These are phyloP conservation scores for Leishmania turanica DNA, from an alignment of 208 protist genomes.

Conservation along the genomic window DNA sequence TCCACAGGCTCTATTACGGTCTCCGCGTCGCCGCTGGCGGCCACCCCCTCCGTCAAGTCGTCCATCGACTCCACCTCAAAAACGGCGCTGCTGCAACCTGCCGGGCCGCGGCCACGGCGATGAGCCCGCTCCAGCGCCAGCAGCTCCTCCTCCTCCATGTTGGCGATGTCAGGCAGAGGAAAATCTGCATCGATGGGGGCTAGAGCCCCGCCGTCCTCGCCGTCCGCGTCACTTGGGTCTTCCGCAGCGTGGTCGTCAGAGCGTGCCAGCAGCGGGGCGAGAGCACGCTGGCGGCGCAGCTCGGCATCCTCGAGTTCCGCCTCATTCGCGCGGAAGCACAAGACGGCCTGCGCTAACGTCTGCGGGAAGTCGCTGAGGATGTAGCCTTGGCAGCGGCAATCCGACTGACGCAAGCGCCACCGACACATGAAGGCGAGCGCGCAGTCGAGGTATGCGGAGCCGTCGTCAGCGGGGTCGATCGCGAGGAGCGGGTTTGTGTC, in stretches of 20 bases:
- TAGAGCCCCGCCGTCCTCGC: constrained; percentile 30
- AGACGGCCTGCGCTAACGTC: constrained; percentile 79
- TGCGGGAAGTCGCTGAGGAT: constrained; percentile 88
- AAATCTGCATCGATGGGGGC: constrained; percentile 64
- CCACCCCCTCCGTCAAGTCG: constrained; percentile 9
- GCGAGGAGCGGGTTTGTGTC: not conserved
- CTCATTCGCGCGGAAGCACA: constrained; percentile 71
- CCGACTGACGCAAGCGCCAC: constrained; percentile 80
- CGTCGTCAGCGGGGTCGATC: constrained; percentile 18
- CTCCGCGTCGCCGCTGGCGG: constrained; percentile 27
- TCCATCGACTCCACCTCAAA: constrained; percentile 6
- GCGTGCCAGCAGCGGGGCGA: constrained; percentile 21
- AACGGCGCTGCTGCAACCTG: not conserved
- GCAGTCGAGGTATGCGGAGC: constrained; percentile 61
- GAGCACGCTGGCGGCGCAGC: constrained; percentile 28
- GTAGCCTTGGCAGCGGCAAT: constrained; percentile 91
- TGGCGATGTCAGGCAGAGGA: constrained; percentile 46
- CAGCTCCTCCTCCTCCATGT: constrained; percentile 55
- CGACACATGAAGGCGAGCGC: constrained; percentile 81
- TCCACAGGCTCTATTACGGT: constrained; percentile 59
- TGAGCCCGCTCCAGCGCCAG: constrained; percentile 33
- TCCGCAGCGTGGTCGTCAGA: constrained; percentile 17
- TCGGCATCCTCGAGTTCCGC: constrained; percentile 33
- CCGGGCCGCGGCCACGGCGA: constrained; percentile 22
- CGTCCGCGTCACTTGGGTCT: constrained; percentile 7